Conservation (phyloP, 75 land plant species). For the Adiantum capillusveneris region DNA sequence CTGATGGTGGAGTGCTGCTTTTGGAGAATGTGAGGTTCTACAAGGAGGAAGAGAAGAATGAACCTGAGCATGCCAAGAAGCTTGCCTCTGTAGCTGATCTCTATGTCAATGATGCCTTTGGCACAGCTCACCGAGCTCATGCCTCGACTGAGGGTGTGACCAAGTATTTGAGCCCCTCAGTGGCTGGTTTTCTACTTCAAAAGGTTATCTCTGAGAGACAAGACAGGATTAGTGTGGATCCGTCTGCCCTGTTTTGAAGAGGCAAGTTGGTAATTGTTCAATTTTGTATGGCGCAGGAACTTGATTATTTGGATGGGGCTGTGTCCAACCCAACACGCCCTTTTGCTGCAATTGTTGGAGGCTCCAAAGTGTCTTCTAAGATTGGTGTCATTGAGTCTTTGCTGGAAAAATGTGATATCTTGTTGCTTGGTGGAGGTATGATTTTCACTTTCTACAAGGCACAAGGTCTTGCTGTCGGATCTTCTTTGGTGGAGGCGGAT, state of each 20-base stretch:
- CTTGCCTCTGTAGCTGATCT: conserved; percentile 45
- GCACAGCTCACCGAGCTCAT: conserved; percentile 64
- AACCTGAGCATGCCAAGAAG: conserved; percentile 50
- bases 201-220: conserved; percentile 16
- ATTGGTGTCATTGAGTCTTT: conserved; percentile 86
- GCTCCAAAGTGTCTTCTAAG: conserved; percentile 90
- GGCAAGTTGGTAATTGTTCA: too few species aligned
- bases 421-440: conserved; percentile 87
- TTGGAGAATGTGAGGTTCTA: conserved; percentile 58
- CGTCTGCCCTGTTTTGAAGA: too few species aligned
- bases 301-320: conserved; percentile 78
- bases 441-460: conserved; percentile 91
- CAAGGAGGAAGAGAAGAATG: conserved; percentile 65
- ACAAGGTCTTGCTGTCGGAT: conserved; percentile 64
- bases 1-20: conserved; percentile 50
- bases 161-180: conserved; percentile 31
- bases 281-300: conserved; percentile 34
- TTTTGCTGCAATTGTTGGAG: conserved; percentile 93
- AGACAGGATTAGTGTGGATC: too few species aligned
- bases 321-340: conserved; percentile 74
- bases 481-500: conserved; percentile 83
- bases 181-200: conserved; percentile 56
- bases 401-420: conserved; percentile 58
- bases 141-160: conserved; percentile 61
- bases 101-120: conserved; percentile 65